phyloP scores from a whole-genome alignment of 2,329 filamentous ascomycete species.

The Fusarium burgessii region DNA sequence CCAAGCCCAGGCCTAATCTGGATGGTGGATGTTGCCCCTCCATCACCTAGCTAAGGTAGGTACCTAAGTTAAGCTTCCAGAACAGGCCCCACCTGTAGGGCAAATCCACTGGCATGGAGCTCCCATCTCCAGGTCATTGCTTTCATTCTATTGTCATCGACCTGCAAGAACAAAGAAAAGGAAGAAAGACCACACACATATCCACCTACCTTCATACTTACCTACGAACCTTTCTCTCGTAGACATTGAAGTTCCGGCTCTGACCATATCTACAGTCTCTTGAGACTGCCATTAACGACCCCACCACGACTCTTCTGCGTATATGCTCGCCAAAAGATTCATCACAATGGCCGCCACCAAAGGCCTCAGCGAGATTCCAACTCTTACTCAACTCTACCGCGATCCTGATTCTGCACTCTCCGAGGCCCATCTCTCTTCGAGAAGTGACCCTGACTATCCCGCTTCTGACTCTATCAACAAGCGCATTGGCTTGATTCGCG shows the following conservation, averaged over 20 bases:
- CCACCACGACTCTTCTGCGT: neutral
- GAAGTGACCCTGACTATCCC: constrained; percentile 11
- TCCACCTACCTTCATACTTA: no score
- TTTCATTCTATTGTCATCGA: constrained; percentile 1
- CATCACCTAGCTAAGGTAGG: neutral
- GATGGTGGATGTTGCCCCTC: constrained; percentile 5
- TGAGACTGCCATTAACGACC: neutral
- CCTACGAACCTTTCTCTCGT: neutral
- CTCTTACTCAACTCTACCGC: constrained; percentile 72
- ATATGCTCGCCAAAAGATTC: constrained; percentile 47
- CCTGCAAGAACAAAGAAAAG: constrained; percentile 14
- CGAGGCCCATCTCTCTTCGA: neutral
- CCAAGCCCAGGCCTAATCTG: neutral
- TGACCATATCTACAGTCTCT: neutral
- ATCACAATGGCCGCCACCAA: constrained; percentile 35
- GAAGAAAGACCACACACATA: neutral
- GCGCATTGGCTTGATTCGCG: constrained; percentile 75
- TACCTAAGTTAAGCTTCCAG: constrained; percentile 4
- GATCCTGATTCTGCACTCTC: constrained; percentile 33
- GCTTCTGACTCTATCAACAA: constrained; percentile 71
- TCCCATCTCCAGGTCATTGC: neutral
- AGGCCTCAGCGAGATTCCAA: constrained; percentile 68
- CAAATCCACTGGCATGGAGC: constrained; percentile 2
- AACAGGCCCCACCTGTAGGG: constrained; percentile 7
- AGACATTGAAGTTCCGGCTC: neutral